These are phyloP conservation scores for Mucor circinelloides DNA, from an alignment of 371 early-diverging fungal species.

Conservation along the genomic window DNA sequence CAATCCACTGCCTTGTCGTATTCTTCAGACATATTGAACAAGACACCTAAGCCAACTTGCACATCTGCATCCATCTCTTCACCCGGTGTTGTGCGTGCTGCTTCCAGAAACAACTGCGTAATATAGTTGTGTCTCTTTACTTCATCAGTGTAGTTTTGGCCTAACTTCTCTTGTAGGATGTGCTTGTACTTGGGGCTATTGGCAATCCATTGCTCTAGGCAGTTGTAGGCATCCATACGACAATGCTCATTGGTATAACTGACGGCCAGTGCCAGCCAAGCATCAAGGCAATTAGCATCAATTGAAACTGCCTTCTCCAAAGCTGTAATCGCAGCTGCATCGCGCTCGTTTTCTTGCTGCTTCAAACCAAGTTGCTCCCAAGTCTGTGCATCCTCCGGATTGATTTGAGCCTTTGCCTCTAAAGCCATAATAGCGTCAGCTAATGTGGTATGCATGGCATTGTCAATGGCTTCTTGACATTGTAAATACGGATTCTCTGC, in stretches of 20 bases:
- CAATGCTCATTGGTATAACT: constrained; percentile 93
- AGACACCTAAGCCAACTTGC: constrained; percentile 91
- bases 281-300: constrained; percentile 75
- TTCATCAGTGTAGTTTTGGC: constrained; percentile 20
- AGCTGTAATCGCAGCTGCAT: constrained; percentile 88
- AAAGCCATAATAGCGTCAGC: constrained; percentile 87
- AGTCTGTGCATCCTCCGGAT: constrained; percentile 75
- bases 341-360: constrained; percentile 97
- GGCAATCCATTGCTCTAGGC: constrained; percentile 86
- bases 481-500: constrained; percentile 77
- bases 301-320: constrained; percentile 76
- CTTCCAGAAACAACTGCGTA: constrained; percentile 78
- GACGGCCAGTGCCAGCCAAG: constrained; percentile 88
- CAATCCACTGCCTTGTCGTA: constrained; percentile 96
- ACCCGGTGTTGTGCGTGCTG: constrained; percentile 72
- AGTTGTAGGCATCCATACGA: constrained; percentile 83
- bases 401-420: constrained; percentile 85
- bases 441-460: constrained; percentile 58
- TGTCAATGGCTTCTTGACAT: constrained; percentile 43
- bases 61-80: constrained; percentile 87
- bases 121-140: constrained; percentile 37
- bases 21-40: constrained; percentile 90
- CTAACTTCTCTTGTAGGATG: constrained; percentile 6
- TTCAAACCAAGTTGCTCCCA: constrained; percentile 89
- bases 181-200: constrained; percentile 72